Evolutionary conservation across 1,139 yeast species (phyloP).

Genomic region (Candida dubliniensis): DNA sequence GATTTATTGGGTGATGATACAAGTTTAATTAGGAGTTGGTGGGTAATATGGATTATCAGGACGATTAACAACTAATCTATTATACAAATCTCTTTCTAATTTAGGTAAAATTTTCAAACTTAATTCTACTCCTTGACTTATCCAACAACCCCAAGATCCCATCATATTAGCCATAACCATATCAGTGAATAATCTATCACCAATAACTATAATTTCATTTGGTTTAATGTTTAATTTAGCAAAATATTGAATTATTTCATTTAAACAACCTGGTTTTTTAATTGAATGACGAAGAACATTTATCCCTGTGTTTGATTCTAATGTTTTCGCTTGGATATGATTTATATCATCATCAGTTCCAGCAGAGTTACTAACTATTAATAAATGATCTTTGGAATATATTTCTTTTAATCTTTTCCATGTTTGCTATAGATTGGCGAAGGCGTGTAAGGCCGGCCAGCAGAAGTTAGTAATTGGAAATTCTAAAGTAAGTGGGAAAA

Average conservation of each 20-base stretch:
- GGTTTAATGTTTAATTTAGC: slow-evolving; percentile 49
- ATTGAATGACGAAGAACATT: slow-evolving; percentile 74
- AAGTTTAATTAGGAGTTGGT: slow-evolving; percentile 21
- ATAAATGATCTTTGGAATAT: slow-evolving; percentile 65
- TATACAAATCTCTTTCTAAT: slow-evolving; percentile 50
- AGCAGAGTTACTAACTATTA: slow-evolving; percentile 91
- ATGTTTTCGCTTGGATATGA: slow-evolving; percentile 58
- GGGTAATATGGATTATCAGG: slow-evolving; percentile 26
- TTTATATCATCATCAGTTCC: slow-evolving; percentile 78
- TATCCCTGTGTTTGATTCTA: slow-evolving; percentile 73
- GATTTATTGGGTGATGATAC: no score
- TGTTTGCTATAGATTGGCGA: slow-evolving; percentile 27
- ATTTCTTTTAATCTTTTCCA: slow-evolving; percentile 56
- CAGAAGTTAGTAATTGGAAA: slow-evolving; percentile 3
- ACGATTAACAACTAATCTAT: slow-evolving; percentile 25
- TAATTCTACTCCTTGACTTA: slow-evolving; percentile 69
- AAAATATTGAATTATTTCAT: slow-evolving; percentile 67
- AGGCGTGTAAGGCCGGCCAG: no score
- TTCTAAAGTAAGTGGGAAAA: no score
- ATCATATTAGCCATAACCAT: slow-evolving; percentile 90
- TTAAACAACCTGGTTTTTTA: slow-evolving; percentile 87
- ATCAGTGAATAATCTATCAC: slow-evolving; percentile 90
- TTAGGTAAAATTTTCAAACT: slow-evolving; percentile 51
- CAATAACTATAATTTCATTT: slow-evolving; percentile 76
- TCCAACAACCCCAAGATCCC: slow-evolving; percentile 88